A percentile compares a stretch with the other conserved stretches of the same genome.
Conservation (phyloP, 179 eudicot genomes). For the Amaranthus tricolor region DNA sequence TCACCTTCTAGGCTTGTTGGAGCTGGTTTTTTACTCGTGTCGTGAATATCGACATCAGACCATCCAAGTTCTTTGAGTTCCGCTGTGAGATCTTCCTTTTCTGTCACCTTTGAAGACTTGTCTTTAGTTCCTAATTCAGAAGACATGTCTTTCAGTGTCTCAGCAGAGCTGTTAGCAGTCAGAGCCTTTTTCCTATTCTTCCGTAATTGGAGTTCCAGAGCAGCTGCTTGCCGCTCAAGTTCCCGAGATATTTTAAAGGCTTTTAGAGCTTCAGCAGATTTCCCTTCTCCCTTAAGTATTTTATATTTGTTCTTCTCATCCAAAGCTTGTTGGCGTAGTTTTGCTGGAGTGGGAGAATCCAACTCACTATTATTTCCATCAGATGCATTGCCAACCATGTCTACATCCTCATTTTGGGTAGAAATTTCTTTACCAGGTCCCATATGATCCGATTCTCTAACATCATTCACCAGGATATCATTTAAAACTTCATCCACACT, state of each 20-base stretch:
- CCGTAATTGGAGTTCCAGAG: constrained; percentile 66
- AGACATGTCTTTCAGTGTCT: constrained; percentile 35
- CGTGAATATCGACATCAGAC: constrained; percentile 79
- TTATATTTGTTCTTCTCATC: constrained; percentile 76
- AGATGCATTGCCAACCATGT: constrained; percentile 33
- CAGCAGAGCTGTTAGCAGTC: constrained; percentile 43
- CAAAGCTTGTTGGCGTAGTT: constrained; percentile 73
- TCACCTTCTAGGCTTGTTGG: constrained; percentile 72
- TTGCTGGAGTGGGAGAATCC: constrained; percentile 63
- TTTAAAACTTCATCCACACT: constrained; percentile 62
- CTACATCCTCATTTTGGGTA: constrained; percentile 37
- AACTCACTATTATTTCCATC: constrained; percentile 31
- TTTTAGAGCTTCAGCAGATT: constrained; percentile 81
- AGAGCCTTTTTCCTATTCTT: constrained; percentile 67
- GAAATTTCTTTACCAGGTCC: constrained; percentile 36
- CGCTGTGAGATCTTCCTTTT: constrained; percentile 68
- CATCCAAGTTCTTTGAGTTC: constrained; percentile 89
- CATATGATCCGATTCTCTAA: constrained; percentile 32
- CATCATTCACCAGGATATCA: constrained; percentile 54
- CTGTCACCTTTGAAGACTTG: constrained; percentile 43
- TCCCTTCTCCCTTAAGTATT: constrained; percentile 75
- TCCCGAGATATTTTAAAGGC: constrained; percentile 88
- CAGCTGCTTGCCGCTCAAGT: constrained; percentile 87
- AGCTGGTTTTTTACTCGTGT: constrained; percentile 60
- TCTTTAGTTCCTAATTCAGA: constrained; percentile 28